phyloP scores from a whole-genome alignment of 257 asterid species.

The Nyctanthes arbortristis region DNA sequence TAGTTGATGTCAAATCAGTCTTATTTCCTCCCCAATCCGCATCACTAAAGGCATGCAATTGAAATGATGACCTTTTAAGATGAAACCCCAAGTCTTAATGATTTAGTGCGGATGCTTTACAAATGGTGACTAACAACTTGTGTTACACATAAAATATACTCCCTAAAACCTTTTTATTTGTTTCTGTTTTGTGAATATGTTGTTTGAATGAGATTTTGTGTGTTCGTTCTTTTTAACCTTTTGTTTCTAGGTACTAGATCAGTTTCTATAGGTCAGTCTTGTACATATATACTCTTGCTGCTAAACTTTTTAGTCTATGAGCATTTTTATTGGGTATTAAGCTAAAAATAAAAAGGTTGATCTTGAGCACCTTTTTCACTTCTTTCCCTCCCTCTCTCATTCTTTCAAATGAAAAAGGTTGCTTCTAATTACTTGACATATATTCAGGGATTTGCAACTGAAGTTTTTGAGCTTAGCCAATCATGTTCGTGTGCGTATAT shows the following conservation, averaged over 20 bases:
- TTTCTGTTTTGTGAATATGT: neutral
- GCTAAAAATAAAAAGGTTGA: neutral
- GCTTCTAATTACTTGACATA: neutral
- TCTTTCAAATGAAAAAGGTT: neutral
- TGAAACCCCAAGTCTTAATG: too few relatives aligned
- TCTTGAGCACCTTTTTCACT: neutral
- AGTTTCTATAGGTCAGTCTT: conserved; percentile 66
- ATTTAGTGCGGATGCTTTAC: conserved; percentile 77
- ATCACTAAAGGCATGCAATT: too few relatives aligned
- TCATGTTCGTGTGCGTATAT: neutral
- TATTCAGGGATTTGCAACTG: neutral
- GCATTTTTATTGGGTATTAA: neutral
- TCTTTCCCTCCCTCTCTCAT: neutral
- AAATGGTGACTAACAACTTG: conserved; percentile 55
- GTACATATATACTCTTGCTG: too few relatives aligned
- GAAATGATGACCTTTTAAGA: too few relatives aligned
- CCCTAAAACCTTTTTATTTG: neutral
- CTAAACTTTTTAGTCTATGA: neutral
- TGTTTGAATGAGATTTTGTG: neutral
- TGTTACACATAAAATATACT: conserved; percentile 67
- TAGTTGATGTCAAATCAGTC: too few relatives aligned
- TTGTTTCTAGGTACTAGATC: conserved; percentile 62
- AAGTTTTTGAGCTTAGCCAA: neutral
- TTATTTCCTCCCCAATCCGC: too few relatives aligned
- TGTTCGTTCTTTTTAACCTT: neutral